Percentiles rank a stretch among this genome's conserved stretches.
These are phyloP conservation scores for Gilbertella persicaria DNA, from an alignment of 371 early-diverging fungal species.

Conservation along the genomic window DNA sequence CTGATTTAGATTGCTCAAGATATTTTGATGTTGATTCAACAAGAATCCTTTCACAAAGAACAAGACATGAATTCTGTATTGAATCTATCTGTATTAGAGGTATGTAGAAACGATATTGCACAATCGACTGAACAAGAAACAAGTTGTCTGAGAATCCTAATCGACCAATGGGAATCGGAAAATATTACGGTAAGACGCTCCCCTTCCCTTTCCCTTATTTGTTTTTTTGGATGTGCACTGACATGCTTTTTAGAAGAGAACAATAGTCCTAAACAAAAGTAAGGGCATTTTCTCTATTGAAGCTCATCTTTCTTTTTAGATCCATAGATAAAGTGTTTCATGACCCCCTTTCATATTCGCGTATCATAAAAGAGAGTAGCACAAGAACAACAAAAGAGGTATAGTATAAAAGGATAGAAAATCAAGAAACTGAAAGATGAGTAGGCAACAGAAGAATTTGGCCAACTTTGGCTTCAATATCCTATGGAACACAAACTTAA, in stretches of 20 bases:
- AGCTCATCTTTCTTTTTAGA: neutral
- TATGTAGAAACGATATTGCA: too few relatives aligned
- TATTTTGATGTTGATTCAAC: slow-evolving; percentile 22
- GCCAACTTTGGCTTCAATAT: slow-evolving; percentile 30
- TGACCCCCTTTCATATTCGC: neutral
- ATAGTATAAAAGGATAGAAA: neutral
- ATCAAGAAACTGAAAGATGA: slow-evolving; percentile 6
- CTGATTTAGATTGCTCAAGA: slow-evolving; percentile 28
- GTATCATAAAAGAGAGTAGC: neutral
- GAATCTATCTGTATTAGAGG: neutral
- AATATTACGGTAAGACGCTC: neutral
- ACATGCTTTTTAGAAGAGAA: neutral
- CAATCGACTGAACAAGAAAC: too few relatives aligned
- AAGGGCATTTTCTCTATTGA: neutral
- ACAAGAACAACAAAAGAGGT: neutral
- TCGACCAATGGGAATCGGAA: slow-evolving; percentile 11
- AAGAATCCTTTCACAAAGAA: slow-evolving; percentile 22
- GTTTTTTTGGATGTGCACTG: too few relatives aligned
- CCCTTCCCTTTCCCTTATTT: too few relatives aligned
- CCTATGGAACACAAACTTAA: slow-evolving; percentile 13
- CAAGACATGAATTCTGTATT: slow-evolving; percentile 4
- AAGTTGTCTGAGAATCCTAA: slow-evolving; percentile 36
- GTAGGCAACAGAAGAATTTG: slow-evolving; percentile 29
- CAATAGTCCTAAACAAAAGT: too few relatives aligned
- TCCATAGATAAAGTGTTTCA: neutral